phyloP scores from a whole-genome alignment of 371 early-diverging fungal species.

The Mortierella sp. region DNA sequence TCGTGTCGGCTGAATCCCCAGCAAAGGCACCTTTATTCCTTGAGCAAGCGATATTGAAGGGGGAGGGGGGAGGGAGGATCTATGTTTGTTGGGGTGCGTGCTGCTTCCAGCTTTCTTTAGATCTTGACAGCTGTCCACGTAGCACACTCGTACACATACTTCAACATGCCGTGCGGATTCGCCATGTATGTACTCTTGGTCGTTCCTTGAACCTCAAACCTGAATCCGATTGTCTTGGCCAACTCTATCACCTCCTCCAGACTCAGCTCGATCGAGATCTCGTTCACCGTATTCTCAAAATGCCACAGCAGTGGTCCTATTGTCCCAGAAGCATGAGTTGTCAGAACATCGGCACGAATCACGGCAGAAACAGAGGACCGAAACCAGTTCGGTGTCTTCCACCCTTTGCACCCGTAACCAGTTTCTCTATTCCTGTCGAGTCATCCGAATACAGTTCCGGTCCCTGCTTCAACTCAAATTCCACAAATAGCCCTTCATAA shows the following conservation, averaged over 20 bases:
- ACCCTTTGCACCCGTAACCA: constrained; percentile 22
- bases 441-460: constrained; percentile 3
- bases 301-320: constrained; percentile 94
- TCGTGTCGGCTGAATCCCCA: constrained; percentile 32
- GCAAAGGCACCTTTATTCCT: too few relatives aligned
- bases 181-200: constrained; percentile 76
- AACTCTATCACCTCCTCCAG: constrained; percentile 83
- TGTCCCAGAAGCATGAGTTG: neutral
- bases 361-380: too few relatives aligned
- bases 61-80: too few relatives aligned
- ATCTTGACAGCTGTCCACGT: constrained; percentile 69
- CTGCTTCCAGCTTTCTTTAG: constrained; percentile 3
- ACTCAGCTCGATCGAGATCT: constrained; percentile 87
- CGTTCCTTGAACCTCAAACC: constrained; percentile 70
- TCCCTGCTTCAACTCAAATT: constrained; percentile 31
- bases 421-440: too few relatives aligned
- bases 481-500: constrained; percentile 17
- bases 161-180: constrained; percentile 84
- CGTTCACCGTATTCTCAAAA: constrained; percentile 84
- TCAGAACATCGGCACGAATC: neutral
- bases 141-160: constrained; percentile 79
- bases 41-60: neutral
- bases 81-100: neutral
- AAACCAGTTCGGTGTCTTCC: neutral
- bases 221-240: constrained; percentile 77